Evolutionary conservation across 805 yeast species (phyloP).

Genomic region (Candida piceae): DNA sequence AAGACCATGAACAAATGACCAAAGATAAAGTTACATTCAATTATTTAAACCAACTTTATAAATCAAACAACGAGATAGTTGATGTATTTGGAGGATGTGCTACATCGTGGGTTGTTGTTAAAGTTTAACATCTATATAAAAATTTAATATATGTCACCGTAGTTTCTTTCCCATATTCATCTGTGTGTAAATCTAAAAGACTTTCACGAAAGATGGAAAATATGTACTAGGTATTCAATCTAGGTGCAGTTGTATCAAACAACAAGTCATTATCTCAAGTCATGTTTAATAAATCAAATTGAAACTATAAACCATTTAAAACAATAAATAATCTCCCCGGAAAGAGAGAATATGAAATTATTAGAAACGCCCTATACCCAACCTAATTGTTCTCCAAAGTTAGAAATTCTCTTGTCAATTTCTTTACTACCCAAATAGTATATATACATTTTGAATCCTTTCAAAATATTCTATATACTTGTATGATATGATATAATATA

Average conservation of each 20-base stretch:
- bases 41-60: conserved; percentile 32
- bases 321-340: not conserved
- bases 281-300: not conserved
- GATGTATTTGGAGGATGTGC: conserved; percentile 61
- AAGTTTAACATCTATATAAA: not conserved
- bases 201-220: conserved; percentile 63
- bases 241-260: conserved; percentile 60
- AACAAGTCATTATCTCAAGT: conserved; percentile 5
- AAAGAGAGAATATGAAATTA: not conserved
- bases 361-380: too few relatives aligned
- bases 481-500: too few relatives aligned
- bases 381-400: not conserved
- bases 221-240: conserved; percentile 66
- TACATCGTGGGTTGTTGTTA: conserved; percentile 50
- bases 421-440: conserved; percentile 19
- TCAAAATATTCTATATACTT: too few relatives aligned
- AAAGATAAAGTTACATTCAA: conserved; percentile 34
- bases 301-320: not conserved
- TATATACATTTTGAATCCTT: not conserved
- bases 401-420: conserved; percentile 5
- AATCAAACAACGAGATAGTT: conserved; percentile 20
- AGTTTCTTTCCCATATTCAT: conserved; percentile 79
- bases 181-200: conserved; percentile 34
- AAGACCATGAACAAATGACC: conserved; percentile 9
- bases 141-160: conserved; percentile 53